Evolutionary conservation across 2,329 filamentous ascomycete species (phyloP).

Genomic region (Colletotrichum tofieldiae): DNA sequence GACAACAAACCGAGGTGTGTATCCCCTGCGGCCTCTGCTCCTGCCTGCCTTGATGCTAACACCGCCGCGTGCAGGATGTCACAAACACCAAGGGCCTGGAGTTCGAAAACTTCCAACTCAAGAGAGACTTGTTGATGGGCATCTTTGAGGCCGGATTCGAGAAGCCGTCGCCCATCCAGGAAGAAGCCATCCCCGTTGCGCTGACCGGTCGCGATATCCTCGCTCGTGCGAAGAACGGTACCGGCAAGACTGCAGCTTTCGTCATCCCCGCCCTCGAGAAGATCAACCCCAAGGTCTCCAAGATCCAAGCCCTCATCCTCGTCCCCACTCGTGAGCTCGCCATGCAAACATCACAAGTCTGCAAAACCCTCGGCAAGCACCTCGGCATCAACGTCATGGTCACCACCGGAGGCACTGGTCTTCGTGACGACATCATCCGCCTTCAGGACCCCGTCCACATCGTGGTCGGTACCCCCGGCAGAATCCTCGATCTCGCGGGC

Average conservation of each 20-base stretch:
- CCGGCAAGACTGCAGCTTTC: constrained; percentile 98
- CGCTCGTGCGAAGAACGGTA: constrained; percentile 97
- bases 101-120: constrained; percentile 97
- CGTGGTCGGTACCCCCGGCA: constrained; percentile 95
- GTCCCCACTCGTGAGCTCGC: constrained; percentile 97
- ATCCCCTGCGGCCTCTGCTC: constrained; percentile 19
- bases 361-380: constrained; percentile 98
- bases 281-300: constrained; percentile 96
- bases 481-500: constrained; percentile 95
- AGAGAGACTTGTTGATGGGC: constrained; percentile 96
- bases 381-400: constrained; percentile 99
- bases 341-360: constrained; percentile 98
- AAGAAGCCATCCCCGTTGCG: constrained; percentile 98
- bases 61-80: constrained; percentile 79
- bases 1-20: constrained; percentile 85
- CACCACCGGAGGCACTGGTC: constrained; percentile 93
- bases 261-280: constrained; percentile 95
- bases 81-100: constrained; percentile 98
- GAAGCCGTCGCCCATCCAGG: constrained; percentile 98
- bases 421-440: constrained; percentile 97
- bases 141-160: constrained; percentile 99
- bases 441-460: constrained; percentile 96
- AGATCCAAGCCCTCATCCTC: constrained; percentile 96
- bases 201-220: constrained; percentile 95
- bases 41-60: constrained; percentile 32